Evolutionary conservation across 2,329 filamentous ascomycete genomes (phyloP), one percentile per base, ranked within the genome.

Genomic region (Metarhizium brunneum): DNA sequence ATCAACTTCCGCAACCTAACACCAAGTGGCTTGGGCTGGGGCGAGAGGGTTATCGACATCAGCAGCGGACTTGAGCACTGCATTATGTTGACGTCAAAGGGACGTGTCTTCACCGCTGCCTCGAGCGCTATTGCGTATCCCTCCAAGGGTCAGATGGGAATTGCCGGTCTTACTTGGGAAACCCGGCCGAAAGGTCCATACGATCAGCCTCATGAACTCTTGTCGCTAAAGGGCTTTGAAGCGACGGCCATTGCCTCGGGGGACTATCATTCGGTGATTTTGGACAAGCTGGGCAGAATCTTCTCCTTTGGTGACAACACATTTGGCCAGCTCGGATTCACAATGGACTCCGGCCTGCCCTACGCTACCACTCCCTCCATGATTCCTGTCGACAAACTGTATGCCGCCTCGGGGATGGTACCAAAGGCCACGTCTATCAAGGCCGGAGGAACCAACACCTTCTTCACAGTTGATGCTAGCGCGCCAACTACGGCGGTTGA

Each of bases 241-340:
- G 83, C 94, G 49, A 72, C 76, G 5, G 81, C 88, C 61, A 86
- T 97, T 56, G 92, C 92, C 1, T 76, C 90, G 2, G 94, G 94
- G 29, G 91, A 96, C 66, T 84, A 86, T 61, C 94, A 99, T 72
- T 95, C 90, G 4, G 73, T 95, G 1, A 88, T 84, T 0, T 78
- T 91, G 16, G 89, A 92, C 66, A 81, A 82, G 57, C 77, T 86
- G 53, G 92, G 92, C 16, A 82, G 84, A 16, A 80, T 94, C 16
- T 96, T 94, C 69, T 79, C 85, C 6, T 97, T 95, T 72, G 94
- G 94, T 42, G 92, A 97, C 69, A 97, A 97, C 72, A 85, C 85
- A 0, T 82, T 83, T 47, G 94, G 94, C n/a, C 94, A 97, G 70
- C 79, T 97, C 3, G 92, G 92, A n/a, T 84, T 92, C 63, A 83